Base-by-base conservation (phyloP, 2,329 filamentous ascomycete genomes). In the Fusarium sp. region DNA sequence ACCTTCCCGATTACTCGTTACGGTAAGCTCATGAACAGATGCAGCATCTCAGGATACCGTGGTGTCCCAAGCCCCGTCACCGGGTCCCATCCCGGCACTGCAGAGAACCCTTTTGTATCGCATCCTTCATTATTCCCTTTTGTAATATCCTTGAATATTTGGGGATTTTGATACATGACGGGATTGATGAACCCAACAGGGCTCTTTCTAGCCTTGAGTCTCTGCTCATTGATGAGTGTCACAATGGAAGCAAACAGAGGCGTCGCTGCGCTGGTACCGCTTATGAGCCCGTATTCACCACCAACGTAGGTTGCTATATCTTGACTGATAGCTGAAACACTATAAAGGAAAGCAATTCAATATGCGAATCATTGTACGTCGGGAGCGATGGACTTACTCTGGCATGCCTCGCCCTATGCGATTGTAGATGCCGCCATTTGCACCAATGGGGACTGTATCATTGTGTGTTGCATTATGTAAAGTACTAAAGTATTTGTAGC, bases 341-440 rank as follows among this genome's bases (percentile, higher is more conserved):
- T 42, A n/a, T 39, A 10, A n/a, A n/a, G n/a, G 0, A n/a, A 42
- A 24, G 1, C 4, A 16, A 10, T 14, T 39, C 0, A 39, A 10
- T n/a, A n/a, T 39, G 38, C 38, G 2, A 39, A 15, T n/a, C 13
- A 15, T 39, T n/a, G 7, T 24, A 5, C 0, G 2, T 5, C 4
- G 14, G 14, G 15, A 15, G 6, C 10, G 33, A 35, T 24, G n/a
- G 14, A 16, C 39, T 42, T 42, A 42, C n/a, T 24, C 39, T 7
- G 39, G n/a, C n/a, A 42, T 42, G 6, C 39, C 39, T 42, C 39
- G 24, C 6, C 15, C 39, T 42, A 42, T n/a, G 13, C n/a, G 39
- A 42, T 42, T 42, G 39, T 42, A 42, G 6, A 42, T 5, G 15
- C 39, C 39, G 12, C 39, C 39, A 24, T 42, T 7, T 5, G 39